Conservation (phyloP, 768 basidiomycete species). For the Pholiota molesta region DNA sequence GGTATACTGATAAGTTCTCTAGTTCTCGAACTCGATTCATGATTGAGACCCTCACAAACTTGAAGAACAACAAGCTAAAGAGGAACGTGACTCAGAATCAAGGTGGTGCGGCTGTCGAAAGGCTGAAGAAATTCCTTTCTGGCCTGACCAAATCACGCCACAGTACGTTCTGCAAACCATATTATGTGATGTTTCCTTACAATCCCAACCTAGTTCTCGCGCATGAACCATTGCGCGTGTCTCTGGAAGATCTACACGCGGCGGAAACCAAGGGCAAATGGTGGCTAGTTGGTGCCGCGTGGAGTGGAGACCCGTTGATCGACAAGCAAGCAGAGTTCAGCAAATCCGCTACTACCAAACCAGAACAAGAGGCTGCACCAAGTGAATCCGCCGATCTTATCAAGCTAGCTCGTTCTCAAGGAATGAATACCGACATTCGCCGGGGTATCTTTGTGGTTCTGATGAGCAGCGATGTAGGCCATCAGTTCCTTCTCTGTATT, state of each 20-base stretch:
- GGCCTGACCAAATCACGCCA: conserved; percentile 78
- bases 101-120: conserved; percentile 73
- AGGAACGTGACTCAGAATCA: conserved; percentile 65
- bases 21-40: conserved; percentile 95
- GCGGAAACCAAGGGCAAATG: conserved; percentile 92
- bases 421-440: conserved; percentile 98
- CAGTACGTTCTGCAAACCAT: conserved; percentile 42
- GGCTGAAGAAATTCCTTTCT: conserved; percentile 87
- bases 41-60: conserved; percentile 89
- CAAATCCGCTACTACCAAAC: conserved; percentile 23
- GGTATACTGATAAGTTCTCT: neutral
- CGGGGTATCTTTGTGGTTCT: conserved; percentile 89
- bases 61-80: conserved; percentile 90
- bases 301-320: conserved; percentile 89
- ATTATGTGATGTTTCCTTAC: neutral
- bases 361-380: conserved; percentile 27
- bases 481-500: conserved; percentile 8
- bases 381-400: conserved; percentile 47
- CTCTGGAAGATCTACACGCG: conserved; percentile 81
- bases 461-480: conserved; percentile 90
- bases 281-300: conserved; percentile 98
- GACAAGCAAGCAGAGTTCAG: conserved; percentile 57
- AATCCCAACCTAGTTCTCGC: conserved; percentile 57
- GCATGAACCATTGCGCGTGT: conserved; percentile 85
- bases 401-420: conserved; percentile 89